phyloP scores from a whole-genome alignment of 1,139 yeast genomes.

The Pichia sp. region DNA sequence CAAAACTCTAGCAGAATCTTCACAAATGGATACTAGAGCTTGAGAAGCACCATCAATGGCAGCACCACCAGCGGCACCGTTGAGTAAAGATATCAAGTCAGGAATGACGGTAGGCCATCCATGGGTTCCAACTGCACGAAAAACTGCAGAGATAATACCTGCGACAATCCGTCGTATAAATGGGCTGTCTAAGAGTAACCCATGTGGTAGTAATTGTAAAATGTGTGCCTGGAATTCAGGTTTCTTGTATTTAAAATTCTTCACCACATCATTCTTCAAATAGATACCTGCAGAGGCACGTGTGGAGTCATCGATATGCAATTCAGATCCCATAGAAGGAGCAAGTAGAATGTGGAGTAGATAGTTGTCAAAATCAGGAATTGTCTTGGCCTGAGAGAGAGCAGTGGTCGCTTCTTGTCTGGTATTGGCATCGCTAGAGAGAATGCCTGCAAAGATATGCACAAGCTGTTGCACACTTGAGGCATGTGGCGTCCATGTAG shows the following conservation, averaged over 20 bases:
- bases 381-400: slow-evolving; percentile 55
- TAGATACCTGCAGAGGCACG: slow-evolving; percentile 88
- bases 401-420: slow-evolving; percentile 62
- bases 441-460: slow-evolving; percentile 56
- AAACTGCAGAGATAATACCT: slow-evolving; percentile 77
- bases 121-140: slow-evolving; percentile 61
- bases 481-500: slow-evolving; percentile 57
- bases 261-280: slow-evolving; percentile 59
- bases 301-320: slow-evolving; percentile 35
- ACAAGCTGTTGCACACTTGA: slow-evolving; percentile 56
- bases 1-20: slow-evolving; percentile 58
- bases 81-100: slow-evolving; percentile 54
- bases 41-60: slow-evolving; percentile 73
- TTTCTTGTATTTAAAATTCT: slow-evolving; percentile 26
- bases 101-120: slow-evolving; percentile 74
- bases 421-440: slow-evolving; percentile 48
- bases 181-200: slow-evolving; percentile 51
- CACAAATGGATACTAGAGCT: slow-evolving; percentile 82
- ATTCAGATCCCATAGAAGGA: slow-evolving; percentile 13
- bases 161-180: slow-evolving; percentile 85
- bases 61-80: slow-evolving; percentile 30
- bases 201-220: slow-evolving; percentile 57
- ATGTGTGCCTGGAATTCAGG: slow-evolving; percentile 44
- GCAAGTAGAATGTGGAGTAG: slow-evolving; percentile 64
- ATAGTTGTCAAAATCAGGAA: slow-evolving; percentile 76